Percentiles rank a stretch among this genome's conserved stretches.
These are phyloP conservation scores for Xanthoconium stramineum DNA, from an alignment of 768 basidiomycete genomes.

Conservation along the genomic window DNA sequence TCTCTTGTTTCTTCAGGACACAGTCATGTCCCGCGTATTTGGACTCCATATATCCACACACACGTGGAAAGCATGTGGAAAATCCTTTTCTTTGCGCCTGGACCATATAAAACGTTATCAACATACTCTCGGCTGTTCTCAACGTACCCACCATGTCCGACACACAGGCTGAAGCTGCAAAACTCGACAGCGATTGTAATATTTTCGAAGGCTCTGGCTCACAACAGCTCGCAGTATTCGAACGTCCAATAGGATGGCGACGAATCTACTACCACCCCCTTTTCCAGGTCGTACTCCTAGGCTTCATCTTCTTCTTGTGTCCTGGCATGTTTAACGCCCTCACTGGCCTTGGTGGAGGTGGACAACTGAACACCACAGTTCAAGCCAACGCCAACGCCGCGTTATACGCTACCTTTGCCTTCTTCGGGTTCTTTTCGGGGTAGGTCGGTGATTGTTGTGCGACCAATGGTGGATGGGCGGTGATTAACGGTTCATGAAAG, in stretches of 20 bases:
- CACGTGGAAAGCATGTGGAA: background rate
- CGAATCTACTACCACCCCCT: constrained; percentile 54
- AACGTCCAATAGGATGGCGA: constrained; percentile 50
- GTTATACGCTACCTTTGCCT: constrained; percentile 61
- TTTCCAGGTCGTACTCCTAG: constrained; percentile 48
- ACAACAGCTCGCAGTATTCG: constrained; percentile 31
- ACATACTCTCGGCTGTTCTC: background rate
- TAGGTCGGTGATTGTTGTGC: constrained; percentile 26
- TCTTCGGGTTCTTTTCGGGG: constrained; percentile 69
- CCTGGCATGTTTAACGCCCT: constrained; percentile 77
- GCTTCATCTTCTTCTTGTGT: constrained; percentile 59
- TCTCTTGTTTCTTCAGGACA: too few species aligned
- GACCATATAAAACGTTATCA: constrained; percentile 1
- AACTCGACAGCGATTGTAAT: constrained; percentile 10
- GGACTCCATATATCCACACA: too few species aligned
- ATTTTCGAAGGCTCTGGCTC: constrained; percentile 21
- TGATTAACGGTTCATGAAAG: constrained; percentile 31
- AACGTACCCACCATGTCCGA: constrained; percentile 19
- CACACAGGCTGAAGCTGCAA: constrained; percentile 14
- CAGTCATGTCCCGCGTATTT: too few species aligned
- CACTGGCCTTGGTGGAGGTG: constrained; percentile 77
- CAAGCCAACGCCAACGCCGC: constrained; percentile 68
- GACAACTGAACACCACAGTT: constrained; percentile 61
- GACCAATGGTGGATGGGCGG: background rate
- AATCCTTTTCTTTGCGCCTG: background rate